These are phyloP conservation scores for Zymoseptoria brevis DNA, from an alignment of 2,329 filamentous ascomycete species.

Conservation along the genomic window DNA sequence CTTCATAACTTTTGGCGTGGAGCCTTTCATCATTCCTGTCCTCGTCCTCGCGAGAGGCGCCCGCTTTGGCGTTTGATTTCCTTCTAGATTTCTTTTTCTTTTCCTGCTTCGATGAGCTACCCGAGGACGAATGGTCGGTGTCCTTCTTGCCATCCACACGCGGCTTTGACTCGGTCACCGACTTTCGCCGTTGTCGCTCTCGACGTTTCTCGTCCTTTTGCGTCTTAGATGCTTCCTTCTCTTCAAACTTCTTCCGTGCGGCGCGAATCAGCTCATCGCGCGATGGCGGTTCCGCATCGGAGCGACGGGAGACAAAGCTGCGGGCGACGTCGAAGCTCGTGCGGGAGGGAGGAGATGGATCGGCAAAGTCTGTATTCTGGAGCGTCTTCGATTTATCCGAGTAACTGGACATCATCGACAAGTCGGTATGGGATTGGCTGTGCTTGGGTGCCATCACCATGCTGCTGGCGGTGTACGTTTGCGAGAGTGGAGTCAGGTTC, in stretches of 20 bases:
- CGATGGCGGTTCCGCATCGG: slow-evolving; percentile 44
- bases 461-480: slow-evolving; percentile 28
- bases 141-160: neutral
- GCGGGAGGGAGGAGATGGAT: slow-evolving; percentile 46
- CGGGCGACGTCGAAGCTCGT: slow-evolving; percentile 51
- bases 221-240: slow-evolving; percentile 51
- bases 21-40: slow-evolving; percentile 10
- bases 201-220: slow-evolving; percentile 45
- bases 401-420: slow-evolving; percentile 38
- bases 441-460: slow-evolving; percentile 39
- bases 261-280: slow-evolving; percentile 50
- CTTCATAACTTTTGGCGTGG: slow-evolving; percentile 20
- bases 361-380: slow-evolving; percentile 43
- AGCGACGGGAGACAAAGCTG: slow-evolving; percentile 36
- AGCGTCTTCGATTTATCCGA: slow-evolving; percentile 36
- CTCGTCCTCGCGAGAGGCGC: slow-evolving; percentile 6
- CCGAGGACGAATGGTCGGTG: neutral
- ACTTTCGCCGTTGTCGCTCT: slow-evolving; percentile 35
- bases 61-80: slow-evolving; percentile 10
- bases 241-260: slow-evolving; percentile 49
- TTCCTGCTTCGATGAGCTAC: slow-evolving; percentile 2
- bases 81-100: slow-evolving; percentile 12
- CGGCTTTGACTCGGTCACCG: slow-evolving; percentile 9
- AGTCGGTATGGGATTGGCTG: slow-evolving; percentile 46
- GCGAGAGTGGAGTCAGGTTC: slow-evolving; percentile 25